Evolutionary conservation across 495 filamentous ascomycete species (phyloP), one percentile per base, ranked within the genome.

Genomic region (Aspergillus leporis): DNA sequence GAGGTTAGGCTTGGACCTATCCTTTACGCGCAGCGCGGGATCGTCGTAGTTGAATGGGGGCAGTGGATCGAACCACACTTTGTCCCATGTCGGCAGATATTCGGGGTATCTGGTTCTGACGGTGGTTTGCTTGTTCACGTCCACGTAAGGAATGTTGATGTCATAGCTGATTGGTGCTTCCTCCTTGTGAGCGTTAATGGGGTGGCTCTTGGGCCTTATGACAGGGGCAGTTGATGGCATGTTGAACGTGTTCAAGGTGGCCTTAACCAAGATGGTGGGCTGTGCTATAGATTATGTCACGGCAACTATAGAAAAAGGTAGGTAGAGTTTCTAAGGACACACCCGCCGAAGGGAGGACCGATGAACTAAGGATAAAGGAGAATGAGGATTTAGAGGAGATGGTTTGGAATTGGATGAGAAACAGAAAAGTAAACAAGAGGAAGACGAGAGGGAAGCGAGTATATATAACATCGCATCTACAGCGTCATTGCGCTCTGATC

Each of bases 71-170:
- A 87, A 87, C 65, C 72, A 81, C 31, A 86, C 78, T 43, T 83
- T 81, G 63, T 88, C 86, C 72, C 85, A 87, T 32, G 83, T 83
- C 5, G 86, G 86, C 10, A 88, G 77, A 56, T 88, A 88, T 47
- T 76, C 71, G 4, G 82, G 73, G 66, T 88, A 88, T 60, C 83
- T 80, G 62, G 72, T 77, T 46, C 71, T 67, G 60, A 70, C 64
- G 12, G 73, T 65, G 41, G 67, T 63, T 40, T 75, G 73, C 46
- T 72, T 68, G 23, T 77, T 72, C 40, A 78, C 73, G 38, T 74
- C 70, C 21, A 79, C 73, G 53, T 81, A 81, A 48, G 81, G 81
- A 53, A 84, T 76, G 67, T 84, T 84, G 71, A 84, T 83, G 64
- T 84, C 81, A 59, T 84, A 84, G 49, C 72, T 81, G 55, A 81